Percentiles rank a stretch among this genome's conserved stretches.
Conservation (phyloP, 108 stramenopile species). For the Cafeteria roenbergensis region DNA sequence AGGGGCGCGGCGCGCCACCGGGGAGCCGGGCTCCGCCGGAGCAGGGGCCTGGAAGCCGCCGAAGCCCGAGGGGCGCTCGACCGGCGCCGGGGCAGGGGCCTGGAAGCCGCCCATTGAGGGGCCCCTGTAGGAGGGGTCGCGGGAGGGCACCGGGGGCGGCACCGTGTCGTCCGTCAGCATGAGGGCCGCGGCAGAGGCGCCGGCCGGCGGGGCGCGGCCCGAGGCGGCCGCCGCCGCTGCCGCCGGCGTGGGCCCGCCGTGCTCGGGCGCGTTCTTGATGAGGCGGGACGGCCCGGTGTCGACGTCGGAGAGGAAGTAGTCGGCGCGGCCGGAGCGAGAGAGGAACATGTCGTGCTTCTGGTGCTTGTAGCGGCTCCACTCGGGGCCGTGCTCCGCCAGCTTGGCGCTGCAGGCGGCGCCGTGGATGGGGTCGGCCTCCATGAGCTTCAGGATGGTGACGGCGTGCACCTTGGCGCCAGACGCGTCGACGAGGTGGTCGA, state of each 20-base stretch:
- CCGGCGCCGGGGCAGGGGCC: background rate
- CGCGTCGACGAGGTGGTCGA: slow-evolving; percentile 34
- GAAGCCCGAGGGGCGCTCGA: background rate
- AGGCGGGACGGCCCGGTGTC: background rate
- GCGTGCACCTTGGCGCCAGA: slow-evolving; percentile 46
- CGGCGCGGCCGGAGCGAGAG: slow-evolving; percentile 46
- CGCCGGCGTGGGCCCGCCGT: background rate
- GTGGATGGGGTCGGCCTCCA: slow-evolving; percentile 52
- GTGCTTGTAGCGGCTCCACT: slow-evolving; percentile 51
- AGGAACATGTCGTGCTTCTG: slow-evolving; percentile 59
- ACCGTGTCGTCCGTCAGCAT: background rate
- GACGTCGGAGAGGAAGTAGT: slow-evolving; percentile 59
- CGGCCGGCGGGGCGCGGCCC: no score
- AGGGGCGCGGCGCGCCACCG: background rate
- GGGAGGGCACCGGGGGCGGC: no score
- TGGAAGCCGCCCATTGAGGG: background rate
- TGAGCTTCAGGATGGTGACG: slow-evolving; percentile 49
- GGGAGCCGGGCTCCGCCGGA: no score
- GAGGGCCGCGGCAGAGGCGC: background rate
- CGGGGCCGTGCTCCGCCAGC: background rate
- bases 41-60: background rate
- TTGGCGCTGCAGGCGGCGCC: slow-evolving; percentile 13
- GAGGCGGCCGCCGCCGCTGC: no score
- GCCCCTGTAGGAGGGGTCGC: background rate
- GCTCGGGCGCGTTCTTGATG: background rate